Conservation (phyloP, 345 rosid species). For the Hibiscus trionum region DNA sequence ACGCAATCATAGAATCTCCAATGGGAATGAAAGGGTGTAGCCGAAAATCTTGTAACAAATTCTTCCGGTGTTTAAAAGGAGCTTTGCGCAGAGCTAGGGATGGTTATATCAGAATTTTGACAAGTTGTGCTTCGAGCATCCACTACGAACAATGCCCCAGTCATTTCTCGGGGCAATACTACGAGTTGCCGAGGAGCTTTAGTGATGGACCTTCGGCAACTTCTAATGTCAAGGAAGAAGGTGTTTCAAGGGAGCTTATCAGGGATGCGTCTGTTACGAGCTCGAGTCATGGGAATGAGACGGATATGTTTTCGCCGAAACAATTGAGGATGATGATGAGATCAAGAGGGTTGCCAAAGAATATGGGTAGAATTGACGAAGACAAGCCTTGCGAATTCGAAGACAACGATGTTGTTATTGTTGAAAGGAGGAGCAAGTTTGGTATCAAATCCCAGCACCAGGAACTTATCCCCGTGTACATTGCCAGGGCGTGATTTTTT, state of each 20-base stretch:
- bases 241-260: slow-evolving; percentile 38
- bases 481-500: not conserved
- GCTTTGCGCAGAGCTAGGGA: slow-evolving; percentile 43
- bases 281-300: slow-evolving; percentile 27
- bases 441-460: not conserved
- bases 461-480: not conserved
- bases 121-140: slow-evolving; percentile 22
- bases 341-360: slow-evolving; percentile 29
- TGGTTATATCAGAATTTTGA: slow-evolving; percentile 43
- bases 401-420: slow-evolving; percentile 12
- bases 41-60: slow-evolving; percentile 20
- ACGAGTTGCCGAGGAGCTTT: slow-evolving; percentile 38
- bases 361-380: slow-evolving; percentile 49
- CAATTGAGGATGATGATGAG: slow-evolving; percentile 1
- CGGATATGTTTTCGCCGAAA: slow-evolving; percentile 28
- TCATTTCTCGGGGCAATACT: not conserved
- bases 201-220: slow-evolving; percentile 21
- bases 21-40: slow-evolving; percentile 23
- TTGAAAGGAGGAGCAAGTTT: not conserved
- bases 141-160: slow-evolving; percentile 5
- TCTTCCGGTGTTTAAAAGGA: slow-evolving; percentile 25
- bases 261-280: slow-evolving; percentile 38
- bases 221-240: slow-evolving; percentile 21
- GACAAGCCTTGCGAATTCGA: slow-evolving; percentile 19
- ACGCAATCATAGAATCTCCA: not conserved